Evolutionary conservation across 768 basidiomycete genomes (phyloP), one percentile per base, ranked within the genome.

Genomic region (Russula emetica): DNA sequence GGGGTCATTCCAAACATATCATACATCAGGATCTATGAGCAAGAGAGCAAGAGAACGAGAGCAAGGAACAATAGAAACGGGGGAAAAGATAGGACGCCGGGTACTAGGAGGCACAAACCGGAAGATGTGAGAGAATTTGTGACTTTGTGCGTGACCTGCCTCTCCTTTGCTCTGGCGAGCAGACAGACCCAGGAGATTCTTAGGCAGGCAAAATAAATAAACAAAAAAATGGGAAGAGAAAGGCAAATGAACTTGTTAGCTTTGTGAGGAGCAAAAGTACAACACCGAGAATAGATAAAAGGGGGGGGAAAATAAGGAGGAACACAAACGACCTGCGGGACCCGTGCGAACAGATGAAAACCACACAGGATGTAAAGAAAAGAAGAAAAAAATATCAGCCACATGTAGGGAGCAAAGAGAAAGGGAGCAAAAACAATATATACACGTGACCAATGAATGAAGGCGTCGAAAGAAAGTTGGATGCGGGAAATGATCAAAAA

Each of bases 1-100:
- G 49, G 24, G 32, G 36, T 34, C 16, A 22, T 44, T 57, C 55
- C 30, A 32, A 58, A 36, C 56, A 47, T 63, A 63, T 63, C 62
- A 58, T 63, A 63, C 62, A 63, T 52, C 52, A 13, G 53, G 51
- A 14, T 63, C 62, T 63, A 63, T 63, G 62, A 59, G 42, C 42
- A 24, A 63, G 55, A 63, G 22, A 57, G 55, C 47, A 58, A 63
- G 26, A 51, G 28, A 51, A 34, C 57, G 62, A 63, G 32, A 28
- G 62, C 24, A 22, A 63, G 26, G 57, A 32, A 32, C 22, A 58
- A 47, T 47, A 47, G 45, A 47, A 47, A 22, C n/a, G 5, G 45
- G n/a, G n/a, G 22, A 47, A 47, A 22, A 11, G 45, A 47, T 18
- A 22, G 45, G 45, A 47, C 45, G n/a, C 20, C 14, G 3, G 44